These are phyloP conservation scores for Xylaria sp. DNA, from an alignment of 2,329 filamentous ascomycete species.

Conservation along the genomic window DNA sequence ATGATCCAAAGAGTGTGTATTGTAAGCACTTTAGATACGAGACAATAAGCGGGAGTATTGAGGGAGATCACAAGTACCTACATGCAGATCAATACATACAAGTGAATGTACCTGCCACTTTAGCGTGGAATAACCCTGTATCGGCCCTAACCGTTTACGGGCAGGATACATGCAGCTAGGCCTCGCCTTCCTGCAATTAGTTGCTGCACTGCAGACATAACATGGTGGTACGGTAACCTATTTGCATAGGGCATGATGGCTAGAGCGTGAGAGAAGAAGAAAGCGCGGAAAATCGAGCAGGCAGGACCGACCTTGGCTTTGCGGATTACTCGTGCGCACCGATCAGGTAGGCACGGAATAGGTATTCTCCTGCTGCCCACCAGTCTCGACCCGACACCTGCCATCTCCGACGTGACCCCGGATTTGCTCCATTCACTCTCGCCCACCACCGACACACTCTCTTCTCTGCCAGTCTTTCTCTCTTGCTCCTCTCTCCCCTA, in stretches of 20 bases:
- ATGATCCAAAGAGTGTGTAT: neutral
- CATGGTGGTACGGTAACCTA: neutral
- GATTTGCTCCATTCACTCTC: neutral
- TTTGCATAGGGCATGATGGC: neutral
- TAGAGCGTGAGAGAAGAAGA: neutral
- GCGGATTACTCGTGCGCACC: too few species aligned
- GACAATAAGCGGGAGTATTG: neutral
- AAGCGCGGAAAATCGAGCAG: neutral
- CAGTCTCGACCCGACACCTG: neutral
- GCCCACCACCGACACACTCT: neutral
- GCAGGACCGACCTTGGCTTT: too few species aligned
- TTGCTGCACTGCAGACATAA: neutral
- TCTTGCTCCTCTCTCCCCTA: constrained; percentile 5
- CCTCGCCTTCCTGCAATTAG: neutral
- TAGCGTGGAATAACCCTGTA: neutral
- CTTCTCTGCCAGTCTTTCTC: neutral
- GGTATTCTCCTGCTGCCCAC: neutral
- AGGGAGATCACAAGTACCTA: neutral
- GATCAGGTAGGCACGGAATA: neutral
- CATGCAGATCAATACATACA: neutral
- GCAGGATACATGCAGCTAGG: neutral
- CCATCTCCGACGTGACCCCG: neutral
- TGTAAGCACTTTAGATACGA: too few species aligned
- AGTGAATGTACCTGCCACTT: neutral
- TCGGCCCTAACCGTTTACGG: neutral